phyloP scores from a whole-genome alignment of 352 stramenopile species.

The Phytophthora niederhauseri region DNA sequence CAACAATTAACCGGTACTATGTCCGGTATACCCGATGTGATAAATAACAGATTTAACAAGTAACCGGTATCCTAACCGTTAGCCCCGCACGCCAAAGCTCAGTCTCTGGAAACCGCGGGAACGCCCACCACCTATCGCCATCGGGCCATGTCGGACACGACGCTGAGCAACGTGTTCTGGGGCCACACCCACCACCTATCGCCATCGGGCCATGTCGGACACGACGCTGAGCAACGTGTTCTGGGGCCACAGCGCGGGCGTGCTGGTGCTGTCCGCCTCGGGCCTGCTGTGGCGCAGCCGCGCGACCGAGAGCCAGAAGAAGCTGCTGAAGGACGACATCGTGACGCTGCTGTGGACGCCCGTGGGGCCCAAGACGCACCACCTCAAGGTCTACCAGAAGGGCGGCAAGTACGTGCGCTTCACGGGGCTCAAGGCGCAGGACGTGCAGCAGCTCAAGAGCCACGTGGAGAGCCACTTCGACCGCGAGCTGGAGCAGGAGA shows the following conservation, averaged over 20 bases:
- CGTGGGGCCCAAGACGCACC: constrained; percentile 79
- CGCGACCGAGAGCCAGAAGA: constrained; percentile 86
- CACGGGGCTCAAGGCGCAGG: constrained; percentile 70
- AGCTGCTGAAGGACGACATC: constrained; percentile 86
- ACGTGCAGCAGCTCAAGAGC: constrained; percentile 64
- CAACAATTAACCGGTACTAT: no score
- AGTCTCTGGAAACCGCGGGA: background rate
- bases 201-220: constrained; percentile 49
- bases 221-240: constrained; percentile 88
- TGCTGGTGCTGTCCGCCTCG: constrained; percentile 75
- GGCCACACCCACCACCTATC: constrained; percentile 54
- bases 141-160: constrained; percentile 64
- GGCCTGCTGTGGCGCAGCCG: constrained; percentile 80
- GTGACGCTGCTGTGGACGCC: constrained; percentile 87
- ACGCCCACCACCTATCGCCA: background rate
- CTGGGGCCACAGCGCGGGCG: constrained; percentile 86
- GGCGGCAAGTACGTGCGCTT: constrained; percentile 88
- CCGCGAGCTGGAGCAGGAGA: constrained; percentile 91
- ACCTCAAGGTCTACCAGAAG: constrained; percentile 88
- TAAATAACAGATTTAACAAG: no score
- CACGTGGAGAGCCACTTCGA: constrained; percentile 88
- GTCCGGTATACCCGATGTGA: no score
- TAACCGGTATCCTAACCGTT: no score
- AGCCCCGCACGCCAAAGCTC: background rate
- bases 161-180: constrained; percentile 88